Conservation (phyloP, 2,329 filamentous ascomycete genomes). For the Colletotrichum ledebouriae region DNA sequence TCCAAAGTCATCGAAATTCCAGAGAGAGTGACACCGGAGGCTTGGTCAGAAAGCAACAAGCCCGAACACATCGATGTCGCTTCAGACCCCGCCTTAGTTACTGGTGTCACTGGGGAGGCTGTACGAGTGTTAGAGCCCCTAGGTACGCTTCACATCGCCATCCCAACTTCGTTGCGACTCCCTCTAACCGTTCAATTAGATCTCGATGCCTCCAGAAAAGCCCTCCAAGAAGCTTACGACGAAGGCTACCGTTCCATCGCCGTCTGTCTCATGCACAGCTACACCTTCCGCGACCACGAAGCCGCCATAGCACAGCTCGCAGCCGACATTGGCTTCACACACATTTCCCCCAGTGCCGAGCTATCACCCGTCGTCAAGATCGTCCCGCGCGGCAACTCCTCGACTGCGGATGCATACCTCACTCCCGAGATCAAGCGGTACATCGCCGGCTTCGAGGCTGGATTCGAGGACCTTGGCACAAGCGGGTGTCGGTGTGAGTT, state of each 20-base stretch:
- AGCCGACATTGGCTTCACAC: constrained; percentile 66
- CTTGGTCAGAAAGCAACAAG: constrained; percentile 39
- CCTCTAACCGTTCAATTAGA: constrained; percentile 47
- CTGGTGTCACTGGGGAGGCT: constrained; percentile 76
- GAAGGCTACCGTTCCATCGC: constrained; percentile 75
- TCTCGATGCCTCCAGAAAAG: constrained; percentile 62
- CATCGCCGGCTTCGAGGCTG: constrained; percentile 61
- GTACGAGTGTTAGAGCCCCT: constrained; percentile 75
- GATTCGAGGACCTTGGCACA: constrained; percentile 66
- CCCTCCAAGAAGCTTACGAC: constrained; percentile 72
- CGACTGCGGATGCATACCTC: constrained; percentile 83
- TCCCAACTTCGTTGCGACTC: no score
- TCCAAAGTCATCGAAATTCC: constrained; percentile 80
- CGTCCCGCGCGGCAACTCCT: constrained; percentile 80
- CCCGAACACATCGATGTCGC: constrained; percentile 28
- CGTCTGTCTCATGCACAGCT: constrained; percentile 79
- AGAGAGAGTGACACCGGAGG: constrained; percentile 79
- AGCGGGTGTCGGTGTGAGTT: constrained; percentile 72
- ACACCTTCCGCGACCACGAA: constrained; percentile 76
- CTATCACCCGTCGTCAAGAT: constrained; percentile 78
- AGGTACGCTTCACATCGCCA: not conserved
- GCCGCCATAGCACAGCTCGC: constrained; percentile 53
- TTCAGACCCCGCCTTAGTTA: constrained; percentile 52
- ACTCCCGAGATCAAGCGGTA: constrained; percentile 80
- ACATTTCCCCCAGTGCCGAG: constrained; percentile 63